Evolutionary conservation across 768 basidiomycete species (phyloP).

Genomic region (Leucocoprinus birnbaumii): DNA sequence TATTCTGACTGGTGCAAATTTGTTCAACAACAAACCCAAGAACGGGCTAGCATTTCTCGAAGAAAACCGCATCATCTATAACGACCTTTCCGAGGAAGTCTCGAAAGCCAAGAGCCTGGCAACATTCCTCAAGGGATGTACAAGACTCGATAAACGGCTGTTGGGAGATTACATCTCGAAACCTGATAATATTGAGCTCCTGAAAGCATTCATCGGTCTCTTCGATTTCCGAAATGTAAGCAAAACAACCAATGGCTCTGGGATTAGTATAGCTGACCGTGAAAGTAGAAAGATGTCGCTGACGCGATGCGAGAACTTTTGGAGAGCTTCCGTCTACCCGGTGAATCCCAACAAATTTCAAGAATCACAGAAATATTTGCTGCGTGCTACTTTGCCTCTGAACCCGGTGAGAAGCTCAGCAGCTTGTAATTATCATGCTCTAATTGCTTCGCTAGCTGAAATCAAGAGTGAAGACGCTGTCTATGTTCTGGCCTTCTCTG

Average conservation of each 20-base stretch:
- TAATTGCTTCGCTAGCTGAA: conserved; percentile 53
- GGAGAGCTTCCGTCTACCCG: conserved; percentile 91
- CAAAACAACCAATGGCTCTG: conserved; percentile 7
- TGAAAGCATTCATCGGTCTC: conserved; percentile 83
- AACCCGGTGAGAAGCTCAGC: conserved; percentile 55
- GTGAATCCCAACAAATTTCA: conserved; percentile 91
- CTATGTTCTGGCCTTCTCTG: conserved; percentile 90
- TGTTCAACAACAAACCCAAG: conserved; percentile 94
- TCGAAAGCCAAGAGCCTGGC: conserved; percentile 73
- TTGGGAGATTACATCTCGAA: conserved; percentile 92
- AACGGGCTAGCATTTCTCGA: conserved; percentile 87
- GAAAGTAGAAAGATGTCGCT: conserved; percentile 80
- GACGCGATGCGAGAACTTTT: conserved; percentile 95
- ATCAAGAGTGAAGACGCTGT: conserved; percentile 91
- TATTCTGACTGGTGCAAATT: conserved; percentile 75
- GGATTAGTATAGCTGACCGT: background rate
- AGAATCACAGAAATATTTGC: conserved; percentile 96
- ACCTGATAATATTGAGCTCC: conserved; percentile 79
- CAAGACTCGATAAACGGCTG: conserved; percentile 86
- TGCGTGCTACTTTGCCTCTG: conserved; percentile 81
- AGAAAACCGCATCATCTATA: conserved; percentile 86
- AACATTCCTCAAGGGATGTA: conserved; percentile 79
- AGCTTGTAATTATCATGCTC: background rate
- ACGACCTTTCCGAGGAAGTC: conserved; percentile 52
- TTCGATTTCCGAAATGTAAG: conserved; percentile 89